Evolutionary conservation across 306 rosid genomes (phyloP), one percentile per base, ranked within the genome.

Genomic region (Acacia confusa): DNA sequence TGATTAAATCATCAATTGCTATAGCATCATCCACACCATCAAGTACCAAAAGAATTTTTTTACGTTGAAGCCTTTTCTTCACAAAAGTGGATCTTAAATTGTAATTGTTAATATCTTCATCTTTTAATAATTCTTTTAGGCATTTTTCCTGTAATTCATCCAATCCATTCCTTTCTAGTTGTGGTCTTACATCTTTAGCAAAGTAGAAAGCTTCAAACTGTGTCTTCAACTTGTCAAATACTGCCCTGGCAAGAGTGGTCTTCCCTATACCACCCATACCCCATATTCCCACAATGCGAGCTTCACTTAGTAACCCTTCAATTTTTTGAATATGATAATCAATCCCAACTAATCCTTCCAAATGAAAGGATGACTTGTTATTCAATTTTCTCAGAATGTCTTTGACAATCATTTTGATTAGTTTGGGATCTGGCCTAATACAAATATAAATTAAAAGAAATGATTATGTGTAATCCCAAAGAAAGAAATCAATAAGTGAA

Each of bases 251-350:
- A 27, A 77, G 38, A 28, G 81, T 64, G 8, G 63, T 45, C 30
- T 64, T 77, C 0, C 79, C 79, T 24, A 25, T n/a, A 55, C 63
- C 63, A 7, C 27, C 63, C 63, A 75, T 75, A 34, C 72, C 72
- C 72, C 80, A 77, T 22, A 63, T 77, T 64, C 72, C 61, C 44
- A 77, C 72, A 19, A 45, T 27, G 10, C 71, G 15, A 22, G 30
- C 1, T 2, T 57, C 15, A 9, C 1, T 2, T 2, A 55, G 5
- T 2, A 55, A 27, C 13, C 3, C 28, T n/a, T 55, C 63, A n/a
- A 55, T 55, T 20, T 55, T 55, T 1, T n/a, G 12, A n/a, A 55
- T 55, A 0, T 55, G 61, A n/a, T 55, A 4, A 55, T 9, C 8
- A 55, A 55, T 55, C 25, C 61, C 61, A n/a, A 55, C 27, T 7